These are phyloP conservation scores for Nigrospora osmanthi DNA, from an alignment of 2,329 filamentous ascomycete species.

Conservation along the genomic window DNA sequence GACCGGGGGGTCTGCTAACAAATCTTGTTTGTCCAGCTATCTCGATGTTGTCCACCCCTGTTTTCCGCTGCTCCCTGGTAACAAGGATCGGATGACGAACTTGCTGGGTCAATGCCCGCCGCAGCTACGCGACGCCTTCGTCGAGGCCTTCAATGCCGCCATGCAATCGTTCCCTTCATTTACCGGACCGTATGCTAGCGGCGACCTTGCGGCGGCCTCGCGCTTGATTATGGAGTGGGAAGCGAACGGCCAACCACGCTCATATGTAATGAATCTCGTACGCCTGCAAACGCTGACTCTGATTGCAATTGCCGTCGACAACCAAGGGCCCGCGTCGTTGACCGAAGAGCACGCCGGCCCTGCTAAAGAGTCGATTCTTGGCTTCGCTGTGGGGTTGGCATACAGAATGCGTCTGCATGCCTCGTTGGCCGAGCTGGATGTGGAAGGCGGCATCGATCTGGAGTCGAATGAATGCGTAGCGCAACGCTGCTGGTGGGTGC, in stretches of 20 bases:
- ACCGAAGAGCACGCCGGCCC: constrained; percentile 34
- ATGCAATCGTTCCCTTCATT: constrained; percentile 42
- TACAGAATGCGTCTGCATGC: constrained; percentile 57
- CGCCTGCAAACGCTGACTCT: constrained; percentile 62
- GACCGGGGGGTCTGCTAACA: background rate
- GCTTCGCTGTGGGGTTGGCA: constrained; percentile 56
- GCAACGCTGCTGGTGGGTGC: constrained; percentile 62
- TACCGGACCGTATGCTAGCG: constrained; percentile 26
- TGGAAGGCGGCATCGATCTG: constrained; percentile 38
- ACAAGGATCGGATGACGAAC: constrained; percentile 45
- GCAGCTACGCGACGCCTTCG: constrained; percentile 54
- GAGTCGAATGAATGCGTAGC: constrained; percentile 57
- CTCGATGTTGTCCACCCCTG: constrained; percentile 57
- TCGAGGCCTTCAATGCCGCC: constrained; percentile 52
- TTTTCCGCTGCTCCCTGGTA: constrained; percentile 57
- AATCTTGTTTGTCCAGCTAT: constrained; percentile 36
- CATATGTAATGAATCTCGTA: constrained; percentile 38
- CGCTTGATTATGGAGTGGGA: constrained; percentile 46
- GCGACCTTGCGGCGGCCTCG: constrained; percentile 35
- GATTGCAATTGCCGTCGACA: constrained; percentile 58
- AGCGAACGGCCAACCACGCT: constrained; percentile 27
- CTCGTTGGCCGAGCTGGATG: constrained; percentile 21
- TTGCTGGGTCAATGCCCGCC: constrained; percentile 48
- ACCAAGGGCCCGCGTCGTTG: constrained; percentile 35
- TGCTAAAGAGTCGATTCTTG: constrained; percentile 49